Evolutionary conservation across 352 stramenopile genomes (phyloP), one percentile per base, ranked within the genome.

Genomic region (Phytophthora meadii): DNA sequence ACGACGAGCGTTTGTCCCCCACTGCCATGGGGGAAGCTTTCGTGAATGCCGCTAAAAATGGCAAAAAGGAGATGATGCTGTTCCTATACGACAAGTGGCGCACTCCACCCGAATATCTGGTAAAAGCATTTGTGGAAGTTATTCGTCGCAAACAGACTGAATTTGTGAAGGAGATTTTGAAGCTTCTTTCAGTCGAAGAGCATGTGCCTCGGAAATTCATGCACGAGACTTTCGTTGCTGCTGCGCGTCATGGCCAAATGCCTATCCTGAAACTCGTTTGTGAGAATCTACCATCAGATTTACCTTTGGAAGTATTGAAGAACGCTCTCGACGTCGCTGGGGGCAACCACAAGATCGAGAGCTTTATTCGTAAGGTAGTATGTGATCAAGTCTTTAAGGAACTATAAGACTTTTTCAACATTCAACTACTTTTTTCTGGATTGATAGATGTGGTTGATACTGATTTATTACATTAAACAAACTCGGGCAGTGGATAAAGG

Each of bases 221-320:
- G 37, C 49, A 56, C 15, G 25, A 56, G 12, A n/a, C 36, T 27
- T 56, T 56, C 49, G 12, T 56, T 22, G 34, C 34, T 27, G 49
- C 34, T 12, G 34, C 49, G 11, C 49, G 11, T 17, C 49, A 37
- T 25, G 49, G 49, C 9, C 34, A 46, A 25, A 46, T 56, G 49
- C 2, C 49, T 4, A 36, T 56, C 10, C 15, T 56, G 5, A 2
- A 56, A 7, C 8, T 47, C 22, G 34, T 37, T 36, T 36, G 32
- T 44, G 2, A 25, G 17, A 25, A 4, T n/a, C 15, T 36, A 10
- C 12, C 36, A 11, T 19, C 22, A 27, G 49, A 56, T 6, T 56
- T 56, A 19, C 49, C 49, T 8, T 15, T 55, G 6, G 14, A 22
- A 15, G 49, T 56, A 3, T 25, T 56, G 49, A 56, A 56, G 12